Evolutionary conservation across 768 basidiomycete species (phyloP).

Genomic region (Fibroporia radiculosa): DNA sequence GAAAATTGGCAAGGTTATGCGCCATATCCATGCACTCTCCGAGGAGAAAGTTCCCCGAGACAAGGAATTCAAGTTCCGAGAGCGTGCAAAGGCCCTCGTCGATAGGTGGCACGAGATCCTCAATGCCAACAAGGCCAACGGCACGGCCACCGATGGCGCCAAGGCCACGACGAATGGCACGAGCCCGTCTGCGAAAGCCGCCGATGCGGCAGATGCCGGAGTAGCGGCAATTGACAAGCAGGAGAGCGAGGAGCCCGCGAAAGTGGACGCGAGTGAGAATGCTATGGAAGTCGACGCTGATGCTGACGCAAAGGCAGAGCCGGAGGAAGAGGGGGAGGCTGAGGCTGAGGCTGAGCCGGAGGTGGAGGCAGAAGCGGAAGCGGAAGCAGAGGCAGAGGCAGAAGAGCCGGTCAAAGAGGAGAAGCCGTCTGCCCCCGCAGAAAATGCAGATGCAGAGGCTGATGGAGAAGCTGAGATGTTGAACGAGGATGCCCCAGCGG

Average conservation of each 20-base stretch:
- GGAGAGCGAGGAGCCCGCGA: slow-evolving; percentile 9
- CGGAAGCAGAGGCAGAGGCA: slow-evolving; percentile 9
- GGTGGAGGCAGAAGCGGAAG: slow-evolving; percentile 13
- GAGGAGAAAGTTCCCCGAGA: slow-evolving; percentile 52
- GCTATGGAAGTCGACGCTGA: slow-evolving; percentile 30
- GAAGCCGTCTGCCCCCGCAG: slow-evolving; percentile 6
- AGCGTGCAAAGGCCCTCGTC: slow-evolving; percentile 62
- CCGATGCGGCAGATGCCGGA: slow-evolving; percentile 16
- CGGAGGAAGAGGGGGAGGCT: neutral
- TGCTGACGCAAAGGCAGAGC: slow-evolving; percentile 24
- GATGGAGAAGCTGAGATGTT: slow-evolving; percentile 13
- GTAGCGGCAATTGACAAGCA: slow-evolving; percentile 11
- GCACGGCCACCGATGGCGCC: slow-evolving; percentile 13
- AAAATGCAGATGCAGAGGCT: slow-evolving; percentile 12
- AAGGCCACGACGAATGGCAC: slow-evolving; percentile 19
- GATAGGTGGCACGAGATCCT: slow-evolving; percentile 60
- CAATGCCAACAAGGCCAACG: slow-evolving; percentile 25
- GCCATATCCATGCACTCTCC: slow-evolving; percentile 61
- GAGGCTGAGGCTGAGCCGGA: slow-evolving; percentile 24
- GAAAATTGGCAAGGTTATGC: slow-evolving; percentile 84
- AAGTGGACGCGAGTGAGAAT: slow-evolving; percentile 9
- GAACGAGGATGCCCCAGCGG: slow-evolving; percentile 11
- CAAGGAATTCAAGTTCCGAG: slow-evolving; percentile 64
- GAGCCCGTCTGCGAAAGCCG: slow-evolving; percentile 8
- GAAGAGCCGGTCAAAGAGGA: slow-evolving; percentile 17